Conservation (phyloP, 805 yeast genomes). For the Ogataea kodamae region DNA sequence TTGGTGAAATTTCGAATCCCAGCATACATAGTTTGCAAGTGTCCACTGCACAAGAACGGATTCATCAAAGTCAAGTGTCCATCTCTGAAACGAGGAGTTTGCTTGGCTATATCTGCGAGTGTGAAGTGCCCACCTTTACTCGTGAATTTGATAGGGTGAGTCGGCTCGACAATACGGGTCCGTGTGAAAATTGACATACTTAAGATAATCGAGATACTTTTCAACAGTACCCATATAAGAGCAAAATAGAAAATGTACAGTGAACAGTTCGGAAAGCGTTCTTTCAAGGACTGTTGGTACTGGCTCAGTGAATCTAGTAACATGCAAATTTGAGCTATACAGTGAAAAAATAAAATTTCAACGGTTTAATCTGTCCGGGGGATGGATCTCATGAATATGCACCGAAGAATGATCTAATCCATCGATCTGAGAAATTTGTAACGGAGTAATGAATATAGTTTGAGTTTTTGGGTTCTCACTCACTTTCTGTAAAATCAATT, state of each 20-base stretch:
- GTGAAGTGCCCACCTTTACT: constrained; percentile 7
- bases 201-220: no score
- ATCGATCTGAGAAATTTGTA: constrained; percentile 75
- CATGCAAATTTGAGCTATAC: no score
- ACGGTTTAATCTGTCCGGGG: constrained; percentile 30
- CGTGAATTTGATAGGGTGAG: constrained; percentile 6
- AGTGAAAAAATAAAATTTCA: constrained; percentile 6
- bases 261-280: no score
- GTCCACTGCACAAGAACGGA: constrained; percentile 67
- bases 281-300: no score
- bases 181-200: no score
- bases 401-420: constrained; percentile 52
- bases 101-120: constrained; percentile 23
- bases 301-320: no score
- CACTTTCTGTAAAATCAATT: constrained; percentile 66
- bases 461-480: constrained; percentile 66
- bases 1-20: constrained; percentile 50
- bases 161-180: no score
- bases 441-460: constrained; percentile 91
- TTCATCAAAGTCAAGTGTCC: constrained; percentile 52
- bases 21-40: constrained; percentile 73
- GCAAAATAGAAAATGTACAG: no score
- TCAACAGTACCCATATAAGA: no score
- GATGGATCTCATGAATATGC: constrained; percentile 56
- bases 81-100: constrained; percentile 42